phyloP scores from a whole-genome alignment of 768 basidiomycete species.

The Coprinopsis strossmayeri region DNA sequence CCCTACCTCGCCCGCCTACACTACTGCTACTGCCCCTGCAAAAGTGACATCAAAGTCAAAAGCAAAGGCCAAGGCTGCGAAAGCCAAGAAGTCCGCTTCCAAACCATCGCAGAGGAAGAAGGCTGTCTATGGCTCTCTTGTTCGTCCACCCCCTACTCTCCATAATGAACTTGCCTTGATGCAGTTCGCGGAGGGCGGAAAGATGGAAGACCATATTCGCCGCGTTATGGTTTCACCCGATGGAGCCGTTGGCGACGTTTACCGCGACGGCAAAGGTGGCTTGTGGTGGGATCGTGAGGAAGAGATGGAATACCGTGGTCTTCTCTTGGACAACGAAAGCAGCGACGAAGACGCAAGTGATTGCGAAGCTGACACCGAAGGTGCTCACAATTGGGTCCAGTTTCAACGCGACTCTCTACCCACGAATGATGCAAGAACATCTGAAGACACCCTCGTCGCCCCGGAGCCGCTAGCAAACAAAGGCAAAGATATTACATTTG shows the following conservation, averaged over 20 bases:
- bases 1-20: constrained; percentile 1
- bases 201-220: constrained; percentile 44
- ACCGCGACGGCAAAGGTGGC: constrained; percentile 54
- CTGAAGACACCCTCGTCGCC: constrained; percentile 3
- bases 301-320: constrained; percentile 59
- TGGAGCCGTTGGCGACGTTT: constrained; percentile 46
- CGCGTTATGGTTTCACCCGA: constrained; percentile 52
- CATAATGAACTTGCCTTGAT: constrained; percentile 61
- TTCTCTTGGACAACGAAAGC: constrained; percentile 33
- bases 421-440: constrained; percentile 1
- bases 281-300: constrained; percentile 72
- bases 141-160: constrained; percentile 44
- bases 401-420: constrained; percentile 11
- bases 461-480: constrained; percentile 1
- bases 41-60: too few species aligned
- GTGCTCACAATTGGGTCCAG: constrained; percentile 19
- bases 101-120: constrained; percentile 37
- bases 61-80: too few species aligned
- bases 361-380: constrained; percentile 8
- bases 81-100: constrained; percentile 20
- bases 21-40: constrained; percentile 9
- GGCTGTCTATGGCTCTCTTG: constrained; percentile 35
- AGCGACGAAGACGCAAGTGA: constrained; percentile 17
- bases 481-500: constrained; percentile 14
- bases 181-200: constrained; percentile 65